Evolutionary conservation across 1,284 basidiomycete species (phyloP).

Genomic region (Pseudomicrostroma phylloplanum): DNA sequence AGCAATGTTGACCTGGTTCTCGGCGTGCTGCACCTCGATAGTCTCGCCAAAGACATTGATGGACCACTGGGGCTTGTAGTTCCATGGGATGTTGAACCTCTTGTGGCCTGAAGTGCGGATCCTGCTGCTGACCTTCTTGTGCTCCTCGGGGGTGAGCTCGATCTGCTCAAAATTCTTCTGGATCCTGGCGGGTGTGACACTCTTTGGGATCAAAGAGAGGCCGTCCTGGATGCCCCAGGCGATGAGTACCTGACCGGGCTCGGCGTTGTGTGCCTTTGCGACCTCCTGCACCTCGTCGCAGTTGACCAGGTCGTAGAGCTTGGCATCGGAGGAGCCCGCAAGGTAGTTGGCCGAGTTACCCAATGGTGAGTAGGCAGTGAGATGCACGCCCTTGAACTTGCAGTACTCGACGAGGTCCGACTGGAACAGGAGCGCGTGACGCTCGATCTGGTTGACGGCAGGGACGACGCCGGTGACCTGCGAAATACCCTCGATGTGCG

Average conservation of each 20-base stretch:
- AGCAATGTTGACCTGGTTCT: conserved; percentile 31
- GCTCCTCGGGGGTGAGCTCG: conserved; percentile 45
- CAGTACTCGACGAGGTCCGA: conserved; percentile 41
- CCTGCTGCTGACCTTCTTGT: conserved; percentile 30
- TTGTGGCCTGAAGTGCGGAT: conserved; percentile 25
- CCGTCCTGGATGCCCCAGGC: conserved; percentile 51
- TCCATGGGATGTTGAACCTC: conserved; percentile 45
- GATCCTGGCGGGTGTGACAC: conserved; percentile 49
- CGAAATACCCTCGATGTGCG: conserved; percentile 65
- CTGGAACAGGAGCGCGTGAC: conserved; percentile 60
- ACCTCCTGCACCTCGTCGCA: conserved; percentile 48
- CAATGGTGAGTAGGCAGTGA: conserved; percentile 53
- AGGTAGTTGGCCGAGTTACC: conserved; percentile 38
- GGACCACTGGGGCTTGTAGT: conserved; percentile 35
- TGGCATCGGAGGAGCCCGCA: neutral
- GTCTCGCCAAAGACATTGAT: conserved; percentile 44
- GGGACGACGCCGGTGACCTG: conserved; percentile 70
- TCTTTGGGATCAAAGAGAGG: conserved; percentile 52
- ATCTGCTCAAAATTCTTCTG: conserved; percentile 50
- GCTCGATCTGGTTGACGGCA: conserved; percentile 75
- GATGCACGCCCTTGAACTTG: conserved; percentile 26
- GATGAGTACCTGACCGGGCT: conserved; percentile 51
- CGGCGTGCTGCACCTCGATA: conserved; percentile 27
- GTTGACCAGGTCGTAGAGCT: conserved; percentile 28
- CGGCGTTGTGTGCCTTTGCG: conserved; percentile 46